Evolutionary conservation across 768 basidiomycete species (phyloP), one percentile per base, ranked within the genome.

Genomic region (Rhodosporidiobolus sp.): DNA sequence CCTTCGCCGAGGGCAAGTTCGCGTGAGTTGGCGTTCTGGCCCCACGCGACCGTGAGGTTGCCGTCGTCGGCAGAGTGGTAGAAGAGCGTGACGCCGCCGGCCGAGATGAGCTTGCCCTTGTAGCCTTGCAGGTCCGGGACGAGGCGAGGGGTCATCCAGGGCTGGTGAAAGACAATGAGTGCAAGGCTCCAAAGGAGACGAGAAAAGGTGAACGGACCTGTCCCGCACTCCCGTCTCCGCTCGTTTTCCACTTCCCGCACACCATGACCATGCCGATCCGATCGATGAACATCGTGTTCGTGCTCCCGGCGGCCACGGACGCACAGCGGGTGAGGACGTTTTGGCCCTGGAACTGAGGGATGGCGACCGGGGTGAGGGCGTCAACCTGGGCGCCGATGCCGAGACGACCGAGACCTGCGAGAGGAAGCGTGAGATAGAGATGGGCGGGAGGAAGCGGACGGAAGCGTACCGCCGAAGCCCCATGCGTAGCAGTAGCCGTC

Each of bases 71-170:
- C 85, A 1, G 89, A 86, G 38, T 90, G 83, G 11, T 88, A 84
- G 84, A 91, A 96, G 79, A 95, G 91, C 0, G 93, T 93, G 24
- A 94, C 91, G 26, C 94, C 94, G 45, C 95, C 95, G 54, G 88
- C 89, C 26, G 85, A 83, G 3, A 88, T 88, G 12, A 85, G 83
- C 30, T 82, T 81, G 38, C 91, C 87, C 79, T 91, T 91, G 83
- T 91, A 95, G 6, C 87, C 88, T 88, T 55, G 53, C 48, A 77
- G 55, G 53, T 77, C 77, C 88, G 91, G 75, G 35, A 72, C 78
- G 38, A 3, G 11, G 20, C 70, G 35, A n/a, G 77, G 67, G 57
- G 62, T 58, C 73, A 76, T 75, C 72, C 69, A 78, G 0, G 68
- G 75, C 66, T 68, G 50, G 4, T 7, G 38, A 17, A 45, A n/a